Percentiles rank a stretch among this genome's conserved stretches.
Evolutionary conservation across 2,329 filamentous ascomycete species (phyloP).

Genomic region (Westerdykella ornata): DNA sequence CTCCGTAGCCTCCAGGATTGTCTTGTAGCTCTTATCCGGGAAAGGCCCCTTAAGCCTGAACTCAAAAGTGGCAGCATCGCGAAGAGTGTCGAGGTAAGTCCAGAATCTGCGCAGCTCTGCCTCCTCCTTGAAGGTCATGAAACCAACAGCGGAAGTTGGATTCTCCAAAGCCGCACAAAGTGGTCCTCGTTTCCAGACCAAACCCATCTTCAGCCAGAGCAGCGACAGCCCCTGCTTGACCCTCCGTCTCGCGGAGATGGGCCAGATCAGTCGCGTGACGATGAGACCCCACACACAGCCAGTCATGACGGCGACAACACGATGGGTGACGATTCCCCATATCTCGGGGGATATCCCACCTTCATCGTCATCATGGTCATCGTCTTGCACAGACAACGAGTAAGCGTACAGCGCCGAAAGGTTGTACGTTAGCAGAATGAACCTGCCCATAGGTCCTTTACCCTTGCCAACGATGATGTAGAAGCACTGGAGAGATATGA

Average conservation of each 20-base stretch:
- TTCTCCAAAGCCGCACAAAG: slow-evolving; percentile 59
- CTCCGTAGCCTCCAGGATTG: slow-evolving; percentile 71
- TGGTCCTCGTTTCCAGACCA: slow-evolving; percentile 94
- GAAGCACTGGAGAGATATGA: slow-evolving; percentile 76
- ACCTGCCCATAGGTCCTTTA: slow-evolving; percentile 84
- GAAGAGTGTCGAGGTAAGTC: slow-evolving; percentile 65
- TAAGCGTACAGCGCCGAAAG: slow-evolving; percentile 92
- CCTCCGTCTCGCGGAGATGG: slow-evolving; percentile 81
- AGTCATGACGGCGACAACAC: slow-evolving; percentile 76
- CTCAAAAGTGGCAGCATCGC: slow-evolving; percentile 68
- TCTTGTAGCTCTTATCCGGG: slow-evolving; percentile 62
- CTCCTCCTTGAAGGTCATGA: slow-evolving; percentile 85
- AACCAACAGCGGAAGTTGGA: slow-evolving; percentile 42
- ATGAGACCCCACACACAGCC: slow-evolving; percentile 91
- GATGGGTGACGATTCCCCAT: slow-evolving; percentile 77
- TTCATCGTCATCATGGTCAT: slow-evolving; percentile 75
- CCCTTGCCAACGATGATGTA: slow-evolving; percentile 80
- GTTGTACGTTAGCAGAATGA: slow-evolving; percentile 93
- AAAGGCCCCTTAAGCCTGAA: slow-evolving; percentile 87
- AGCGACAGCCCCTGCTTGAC: slow-evolving; percentile 83
- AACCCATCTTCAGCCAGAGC: slow-evolving; percentile 88
- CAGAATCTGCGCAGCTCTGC: slow-evolving; percentile 75
- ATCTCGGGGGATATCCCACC: slow-evolving; percentile 79
- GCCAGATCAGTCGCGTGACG: slow-evolving; percentile 84
- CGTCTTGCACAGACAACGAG: slow-evolving; percentile 71